phyloP scores from a whole-genome alignment of 306 rosid species.

The Quercus berberidifolia region DNA sequence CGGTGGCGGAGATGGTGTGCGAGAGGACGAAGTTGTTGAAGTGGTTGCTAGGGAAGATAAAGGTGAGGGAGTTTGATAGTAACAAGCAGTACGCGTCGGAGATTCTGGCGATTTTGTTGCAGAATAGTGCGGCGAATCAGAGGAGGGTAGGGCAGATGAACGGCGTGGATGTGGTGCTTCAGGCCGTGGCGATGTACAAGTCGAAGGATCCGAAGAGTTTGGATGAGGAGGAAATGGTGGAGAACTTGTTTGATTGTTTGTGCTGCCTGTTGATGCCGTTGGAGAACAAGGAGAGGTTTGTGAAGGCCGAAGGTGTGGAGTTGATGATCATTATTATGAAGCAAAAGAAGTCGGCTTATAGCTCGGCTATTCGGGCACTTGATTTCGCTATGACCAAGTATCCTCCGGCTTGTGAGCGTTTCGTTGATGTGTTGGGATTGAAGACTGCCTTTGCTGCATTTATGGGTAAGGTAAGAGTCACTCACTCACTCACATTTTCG shows the following conservation, averaged over 20 bases:
- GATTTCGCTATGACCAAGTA: constrained; percentile 96
- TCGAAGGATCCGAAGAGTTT: constrained; percentile 84
- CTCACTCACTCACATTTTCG: too few species aligned
- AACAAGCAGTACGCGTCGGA: constrained; percentile 93
- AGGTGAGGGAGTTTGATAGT: constrained; percentile 82
- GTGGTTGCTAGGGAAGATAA: constrained; percentile 89
- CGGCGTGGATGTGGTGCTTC: constrained; percentile 88
- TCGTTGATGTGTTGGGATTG: constrained; percentile 92
- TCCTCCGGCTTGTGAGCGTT: constrained; percentile 94
- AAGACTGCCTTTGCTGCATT: constrained; percentile 97
- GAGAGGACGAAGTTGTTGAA: constrained; percentile 76
- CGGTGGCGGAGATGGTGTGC: constrained; percentile 82
- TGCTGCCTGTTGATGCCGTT: constrained; percentile 91
- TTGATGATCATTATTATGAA: constrained; percentile 93
- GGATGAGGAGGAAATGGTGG: constrained; percentile 91
- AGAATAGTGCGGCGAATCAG: constrained; percentile 75
- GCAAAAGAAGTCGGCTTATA: constrained; percentile 94
- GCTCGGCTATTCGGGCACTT: constrained; percentile 89
- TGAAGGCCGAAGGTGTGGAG: constrained; percentile 97
- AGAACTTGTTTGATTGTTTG: constrained; percentile 87
- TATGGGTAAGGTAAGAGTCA: constrained; percentile 87
- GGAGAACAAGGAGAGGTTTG: constrained; percentile 93
- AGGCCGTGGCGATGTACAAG: constrained; percentile 96
- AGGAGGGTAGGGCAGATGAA: constrained; percentile 88
- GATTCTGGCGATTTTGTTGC: constrained; percentile 84